These are phyloP conservation scores for Ophiosphaerella korrae DNA, from an alignment of 2,329 filamentous ascomycete species.

Conservation along the genomic window DNA sequence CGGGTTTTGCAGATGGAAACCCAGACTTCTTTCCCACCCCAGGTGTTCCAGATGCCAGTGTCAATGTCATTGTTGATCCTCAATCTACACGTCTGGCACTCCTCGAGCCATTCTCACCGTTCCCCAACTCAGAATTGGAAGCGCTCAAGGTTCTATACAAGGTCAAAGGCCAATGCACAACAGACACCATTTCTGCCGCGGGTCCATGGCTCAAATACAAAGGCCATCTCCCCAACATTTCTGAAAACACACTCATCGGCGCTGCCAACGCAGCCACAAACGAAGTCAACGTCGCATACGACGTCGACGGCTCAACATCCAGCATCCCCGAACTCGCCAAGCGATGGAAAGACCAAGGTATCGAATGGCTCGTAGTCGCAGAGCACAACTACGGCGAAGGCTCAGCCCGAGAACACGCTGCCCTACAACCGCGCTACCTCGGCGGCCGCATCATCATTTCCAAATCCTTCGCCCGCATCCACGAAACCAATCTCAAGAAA, in stretches of 20 bases:
- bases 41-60: constrained; percentile 71
- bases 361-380: constrained; percentile 90
- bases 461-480: constrained; percentile 89
- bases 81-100: constrained; percentile 89
- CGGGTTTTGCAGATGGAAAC: constrained; percentile 82
- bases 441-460: constrained; percentile 82
- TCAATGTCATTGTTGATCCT: constrained; percentile 78
- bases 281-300: constrained; percentile 91
- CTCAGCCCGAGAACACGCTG: constrained; percentile 86
- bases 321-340: constrained; percentile 87
- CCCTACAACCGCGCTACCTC: constrained; percentile 87
- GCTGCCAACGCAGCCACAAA: constrained; percentile 90
- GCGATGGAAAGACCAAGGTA: constrained; percentile 76
- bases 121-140: constrained; percentile 75
- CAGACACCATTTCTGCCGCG: constrained; percentile 96
- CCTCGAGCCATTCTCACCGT: constrained; percentile 86
- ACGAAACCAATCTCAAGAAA: constrained; percentile 96
- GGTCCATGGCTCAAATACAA: constrained; percentile 99
- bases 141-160: constrained; percentile 90
- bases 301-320: constrained; percentile 73
- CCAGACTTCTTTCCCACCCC: constrained; percentile 74
- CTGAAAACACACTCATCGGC: constrained; percentile 94
- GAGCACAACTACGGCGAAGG: constrained; percentile 98
- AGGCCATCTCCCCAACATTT: constrained; percentile 97
- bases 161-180: constrained; percentile 96